Conservation (phyloP, 148 eudicot genomes). For the Heliosperma pusillum region DNA sequence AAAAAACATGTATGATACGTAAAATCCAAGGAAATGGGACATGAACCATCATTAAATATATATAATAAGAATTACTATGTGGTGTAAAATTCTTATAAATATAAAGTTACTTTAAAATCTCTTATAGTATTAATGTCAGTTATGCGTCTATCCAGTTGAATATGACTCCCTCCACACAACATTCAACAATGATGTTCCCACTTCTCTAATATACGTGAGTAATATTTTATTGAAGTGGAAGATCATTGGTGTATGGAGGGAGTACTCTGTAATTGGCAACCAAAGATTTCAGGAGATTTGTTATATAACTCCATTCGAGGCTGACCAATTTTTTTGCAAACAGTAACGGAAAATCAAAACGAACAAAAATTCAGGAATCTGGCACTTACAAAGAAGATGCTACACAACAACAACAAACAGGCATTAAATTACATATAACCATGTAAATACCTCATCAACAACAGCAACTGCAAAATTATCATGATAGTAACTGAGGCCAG, state of each 20-base stretch:
- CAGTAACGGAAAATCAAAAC: background rate
- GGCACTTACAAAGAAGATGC: background rate
- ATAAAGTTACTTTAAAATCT: no score
- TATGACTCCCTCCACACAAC: no score
- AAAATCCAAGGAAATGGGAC: background rate
- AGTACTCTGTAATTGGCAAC: background rate
- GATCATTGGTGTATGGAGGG: no score
- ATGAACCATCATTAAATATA: no score
- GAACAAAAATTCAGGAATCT: background rate
- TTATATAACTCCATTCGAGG: background rate
- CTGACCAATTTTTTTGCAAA: background rate
- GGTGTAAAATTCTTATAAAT: no score
- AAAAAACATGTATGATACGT: background rate
- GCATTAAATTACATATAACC: background rate
- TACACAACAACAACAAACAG: background rate
- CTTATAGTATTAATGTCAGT: background rate
- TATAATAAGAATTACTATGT: no score
- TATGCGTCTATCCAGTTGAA: background rate
- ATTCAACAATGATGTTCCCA: no score
- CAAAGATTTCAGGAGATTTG: background rate
- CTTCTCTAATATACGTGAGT: no score
- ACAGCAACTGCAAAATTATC: constrained; percentile 95
- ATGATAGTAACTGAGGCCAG: constrained; percentile 92
- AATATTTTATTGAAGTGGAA: no score
- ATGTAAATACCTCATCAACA: constrained; percentile 78